Conservation (phyloP, 2,329 filamentous ascomycete genomes). For the Ustulina deusta region DNA sequence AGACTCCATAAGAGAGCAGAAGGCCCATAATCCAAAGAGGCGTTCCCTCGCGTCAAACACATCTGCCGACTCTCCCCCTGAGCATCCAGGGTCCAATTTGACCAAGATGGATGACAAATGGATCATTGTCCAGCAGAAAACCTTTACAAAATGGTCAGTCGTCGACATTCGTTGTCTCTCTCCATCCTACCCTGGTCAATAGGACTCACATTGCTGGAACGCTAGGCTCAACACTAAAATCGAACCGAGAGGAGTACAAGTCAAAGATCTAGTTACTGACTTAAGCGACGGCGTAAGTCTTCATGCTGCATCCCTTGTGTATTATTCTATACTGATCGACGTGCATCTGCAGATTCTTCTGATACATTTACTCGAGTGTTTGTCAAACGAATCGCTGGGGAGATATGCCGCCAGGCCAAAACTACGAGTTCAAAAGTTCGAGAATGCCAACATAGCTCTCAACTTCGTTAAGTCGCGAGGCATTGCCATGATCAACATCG, state of each 20-base stretch:
- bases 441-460: constrained; percentile 96
- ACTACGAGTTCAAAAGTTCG: constrained; percentile 94
- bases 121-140: constrained; percentile 94
- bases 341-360: constrained; percentile 77
- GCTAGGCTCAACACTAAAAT: constrained; percentile 95
- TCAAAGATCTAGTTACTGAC: constrained; percentile 89
- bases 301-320: neutral
- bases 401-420: constrained; percentile 97
- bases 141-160: constrained; percentile 94
- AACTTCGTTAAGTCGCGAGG: constrained; percentile 91
- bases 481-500: constrained; percentile 98
- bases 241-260: constrained; percentile 78
- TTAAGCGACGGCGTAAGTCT: constrained; percentile 89
- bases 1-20: constrained; percentile 47
- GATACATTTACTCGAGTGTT: constrained; percentile 96
- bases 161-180: constrained; percentile 16
- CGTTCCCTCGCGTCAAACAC: constrained; percentile 55
- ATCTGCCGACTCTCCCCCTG: constrained; percentile 62
- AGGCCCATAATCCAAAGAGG: constrained; percentile 53
- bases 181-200: neutral
- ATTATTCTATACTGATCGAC: constrained; percentile 22
- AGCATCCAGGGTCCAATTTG: constrained; percentile 57
- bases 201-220: constrained; percentile 44
- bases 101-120: constrained; percentile 76
- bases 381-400: constrained; percentile 93